Evolutionary conservation across 805 yeast genomes (phyloP), one percentile per base, ranked within the genome.

Genomic region (Hanseniaspora hatyaiensis): DNA sequence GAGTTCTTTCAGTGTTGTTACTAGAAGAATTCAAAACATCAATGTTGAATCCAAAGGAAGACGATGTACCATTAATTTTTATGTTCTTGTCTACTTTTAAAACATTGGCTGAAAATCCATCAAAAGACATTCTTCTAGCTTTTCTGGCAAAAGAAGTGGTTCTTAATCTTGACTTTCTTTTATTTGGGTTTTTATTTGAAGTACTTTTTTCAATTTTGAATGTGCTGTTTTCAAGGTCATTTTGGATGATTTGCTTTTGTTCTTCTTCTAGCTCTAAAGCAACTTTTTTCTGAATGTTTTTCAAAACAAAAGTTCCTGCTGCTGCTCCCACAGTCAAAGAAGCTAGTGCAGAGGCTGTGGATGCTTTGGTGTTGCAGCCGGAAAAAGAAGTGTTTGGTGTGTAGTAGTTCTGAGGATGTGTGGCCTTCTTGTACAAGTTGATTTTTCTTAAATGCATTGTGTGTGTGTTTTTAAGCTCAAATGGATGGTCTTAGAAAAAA

Each of bases 371-470:
- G 28, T 40, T 28, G 15, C 34, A 13, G 8, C 29, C 34, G 13
- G 34, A 19, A 13, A 29, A 26, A 1, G 41, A 18, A 11, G 42
- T 12, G 29, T 48, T 41, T n/a, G 46, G 37, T 18, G 41, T 47
- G 29, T 47, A 40, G 12, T 40, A 40, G 18, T 31, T 36, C 19
- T 32, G 40, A 15, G 22, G 19, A n/a, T 16, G 20, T 37, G 50
- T 62, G 63, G 36, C 67, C 57, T 55, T 66, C 65, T 22, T 68
- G 59, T 59, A 59, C 38, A 66, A 57, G 53, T 67, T 66, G 52
- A 59, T 59, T 53, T 65, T 67, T 57, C 62, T 66, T 60, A 68
- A 68, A 11, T 66, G 68, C 67, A 67, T 66, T 20, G 52, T 54
- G n/a, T 31, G 19, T 34, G 2, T 33, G 12, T 18, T 34, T 18